Conservation (phyloP, 768 basidiomycete genomes). For the Hygrocybe punicea region DNA sequence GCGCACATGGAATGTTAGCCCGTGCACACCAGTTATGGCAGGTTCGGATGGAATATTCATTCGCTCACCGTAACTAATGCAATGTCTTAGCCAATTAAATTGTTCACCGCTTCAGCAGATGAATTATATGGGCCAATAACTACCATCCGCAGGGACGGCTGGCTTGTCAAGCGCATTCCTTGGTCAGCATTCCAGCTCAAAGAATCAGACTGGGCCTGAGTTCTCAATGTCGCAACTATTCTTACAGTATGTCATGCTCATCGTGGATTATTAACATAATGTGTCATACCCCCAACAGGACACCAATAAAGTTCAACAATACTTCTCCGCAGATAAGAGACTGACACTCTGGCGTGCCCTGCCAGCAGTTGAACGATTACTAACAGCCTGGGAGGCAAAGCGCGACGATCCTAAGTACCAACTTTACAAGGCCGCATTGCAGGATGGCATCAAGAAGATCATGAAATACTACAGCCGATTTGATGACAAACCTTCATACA, state of each 20-base stretch:
- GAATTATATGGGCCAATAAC: conserved; percentile 31
- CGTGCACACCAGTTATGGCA: conserved; percentile 12
- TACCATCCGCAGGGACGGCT: conserved; percentile 13
- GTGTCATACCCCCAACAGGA: too few species aligned
- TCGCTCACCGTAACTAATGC: too few species aligned
- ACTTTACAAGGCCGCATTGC: conserved; percentile 5
- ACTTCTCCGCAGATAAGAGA: conserved; percentile 17
- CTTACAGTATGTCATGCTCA: too few species aligned
- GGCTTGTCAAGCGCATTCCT: too few species aligned
- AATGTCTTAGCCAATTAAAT: conserved; percentile 13
- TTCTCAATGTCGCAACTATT: too few species aligned
- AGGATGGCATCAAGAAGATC: conserved; percentile 13
- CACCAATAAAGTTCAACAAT: conserved; percentile 25
- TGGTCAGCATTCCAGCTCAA: too few species aligned
- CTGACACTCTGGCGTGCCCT: conserved; percentile 23
- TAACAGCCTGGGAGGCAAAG: conserved; percentile 14
- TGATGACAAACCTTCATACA: conserved; percentile 11
- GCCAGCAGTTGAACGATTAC: conserved; percentile 21
- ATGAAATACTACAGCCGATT: conserved; percentile 12
- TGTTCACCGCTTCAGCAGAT: conserved; percentile 19
- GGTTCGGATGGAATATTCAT: too few species aligned
- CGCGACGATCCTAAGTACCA: not conserved
- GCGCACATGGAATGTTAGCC: conserved; percentile 22
- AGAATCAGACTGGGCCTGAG: too few species aligned
- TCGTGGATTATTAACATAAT: too few species aligned